Evolutionary conservation across 208 protist genomes (phyloP).

Genomic region (Acanthamoeba triangularis): DNA sequence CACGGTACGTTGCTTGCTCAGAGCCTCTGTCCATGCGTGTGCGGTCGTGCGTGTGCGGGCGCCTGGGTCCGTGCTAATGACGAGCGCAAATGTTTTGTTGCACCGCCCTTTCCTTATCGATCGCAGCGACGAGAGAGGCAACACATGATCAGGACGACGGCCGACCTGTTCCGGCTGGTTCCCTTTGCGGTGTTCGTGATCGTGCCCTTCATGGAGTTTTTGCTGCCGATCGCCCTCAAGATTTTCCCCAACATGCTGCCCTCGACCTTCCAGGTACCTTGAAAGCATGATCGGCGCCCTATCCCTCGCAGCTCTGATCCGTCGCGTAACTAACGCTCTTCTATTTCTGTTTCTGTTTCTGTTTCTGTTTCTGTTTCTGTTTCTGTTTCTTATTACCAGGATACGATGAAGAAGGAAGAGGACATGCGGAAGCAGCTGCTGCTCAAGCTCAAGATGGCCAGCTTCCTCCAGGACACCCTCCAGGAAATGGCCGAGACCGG

Average conservation of each 20-base stretch:
- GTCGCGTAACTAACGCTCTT: neutral
- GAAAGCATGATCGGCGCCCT: neutral
- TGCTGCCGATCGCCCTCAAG: slow-evolving; percentile 97
- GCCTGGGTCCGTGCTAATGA: no score
- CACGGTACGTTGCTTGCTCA: neutral
- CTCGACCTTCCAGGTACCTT: slow-evolving; percentile 94
- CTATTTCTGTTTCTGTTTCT: no score
- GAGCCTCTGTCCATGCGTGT: neutral
- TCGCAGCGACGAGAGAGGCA: slow-evolving; percentile 85
- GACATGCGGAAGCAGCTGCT: slow-evolving; percentile 61
- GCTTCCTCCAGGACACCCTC: slow-evolving; percentile 86
- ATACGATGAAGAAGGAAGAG: slow-evolving; percentile 79
- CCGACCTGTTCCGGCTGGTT: slow-evolving; percentile 97
- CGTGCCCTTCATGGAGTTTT: slow-evolving; percentile 97
- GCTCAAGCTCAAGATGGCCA: slow-evolving; percentile 80
- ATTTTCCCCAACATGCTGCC: slow-evolving; percentile 98
- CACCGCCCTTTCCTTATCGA: no score
- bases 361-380: no score
- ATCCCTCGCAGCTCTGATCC: neutral
- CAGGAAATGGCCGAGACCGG: slow-evolving; percentile 77
- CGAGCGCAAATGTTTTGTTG: neutral
- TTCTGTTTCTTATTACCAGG: neutral
- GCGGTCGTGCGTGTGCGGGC: no score
- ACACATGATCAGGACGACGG: slow-evolving; percentile 95
- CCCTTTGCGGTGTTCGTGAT: slow-evolving; percentile 98